phyloP scores from a whole-genome alignment of 345 rosid species.

The Sonneratia caseolaris region DNA sequence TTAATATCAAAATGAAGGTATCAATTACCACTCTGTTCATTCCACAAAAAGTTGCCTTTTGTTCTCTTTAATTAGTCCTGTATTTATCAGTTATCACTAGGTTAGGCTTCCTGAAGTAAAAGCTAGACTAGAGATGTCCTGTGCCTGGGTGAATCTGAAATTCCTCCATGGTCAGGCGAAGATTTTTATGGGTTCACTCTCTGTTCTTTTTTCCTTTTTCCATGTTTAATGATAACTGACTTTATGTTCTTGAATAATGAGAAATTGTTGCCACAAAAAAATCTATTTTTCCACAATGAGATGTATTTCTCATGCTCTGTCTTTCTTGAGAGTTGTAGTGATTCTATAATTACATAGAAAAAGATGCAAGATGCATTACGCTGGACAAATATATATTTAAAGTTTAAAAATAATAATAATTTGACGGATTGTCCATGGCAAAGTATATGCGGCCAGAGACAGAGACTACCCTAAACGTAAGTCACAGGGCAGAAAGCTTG shows the following conservation, averaged over 20 bases:
- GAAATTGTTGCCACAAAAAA: not conserved
- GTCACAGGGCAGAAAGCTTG: too few species aligned
- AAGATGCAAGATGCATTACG: too few species aligned
- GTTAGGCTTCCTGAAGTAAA: not conserved
- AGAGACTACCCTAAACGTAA: too few species aligned
- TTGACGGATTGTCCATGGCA: too few species aligned
- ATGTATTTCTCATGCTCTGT: too few species aligned
- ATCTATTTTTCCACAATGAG: not conserved
- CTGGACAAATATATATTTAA: too few species aligned
- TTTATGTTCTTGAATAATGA: not conserved
- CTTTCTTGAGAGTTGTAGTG: too few species aligned
- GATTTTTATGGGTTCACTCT: not conserved
- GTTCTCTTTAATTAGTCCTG: not conserved
- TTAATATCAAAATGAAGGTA: constrained; percentile 2
- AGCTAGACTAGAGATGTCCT: not conserved
- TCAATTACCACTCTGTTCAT: not conserved
- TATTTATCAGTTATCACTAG: not conserved
- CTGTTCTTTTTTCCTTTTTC: too few species aligned
- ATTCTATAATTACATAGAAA: too few species aligned
- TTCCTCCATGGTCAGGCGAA: not conserved
- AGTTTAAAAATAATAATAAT: too few species aligned
- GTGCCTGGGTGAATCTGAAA: not conserved
- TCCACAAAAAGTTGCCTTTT: not conserved
- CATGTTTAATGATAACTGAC: not conserved
- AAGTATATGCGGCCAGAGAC: too few species aligned